Conservation (phyloP, 192 early-diverging fungal genomes). For the Entomortierella parvispora region DNA sequence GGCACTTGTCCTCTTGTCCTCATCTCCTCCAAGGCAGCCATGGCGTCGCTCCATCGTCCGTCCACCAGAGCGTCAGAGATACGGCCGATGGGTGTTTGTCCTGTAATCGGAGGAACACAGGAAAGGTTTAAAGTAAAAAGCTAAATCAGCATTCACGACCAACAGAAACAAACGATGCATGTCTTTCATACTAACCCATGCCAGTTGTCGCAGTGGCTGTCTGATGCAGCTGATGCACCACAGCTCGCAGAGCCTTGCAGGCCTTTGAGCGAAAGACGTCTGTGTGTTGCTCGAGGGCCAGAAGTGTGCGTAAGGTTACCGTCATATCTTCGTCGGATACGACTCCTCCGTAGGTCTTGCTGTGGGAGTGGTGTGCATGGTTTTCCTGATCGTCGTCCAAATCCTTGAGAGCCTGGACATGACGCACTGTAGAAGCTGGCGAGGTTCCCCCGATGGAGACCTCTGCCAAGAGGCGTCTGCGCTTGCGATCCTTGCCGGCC, state of each 20-base stretch:
- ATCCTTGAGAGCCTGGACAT: conserved; percentile 6
- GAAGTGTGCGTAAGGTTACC: conserved; percentile 58
- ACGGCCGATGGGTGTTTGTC: conserved; percentile 57
- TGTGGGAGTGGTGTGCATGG: neutral
- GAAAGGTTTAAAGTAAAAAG: too few relatives aligned
- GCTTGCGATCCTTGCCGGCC: conserved; percentile 63
- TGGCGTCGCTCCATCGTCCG: conserved; percentile 68
- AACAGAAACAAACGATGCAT: too few relatives aligned
- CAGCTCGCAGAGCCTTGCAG: conserved; percentile 63
- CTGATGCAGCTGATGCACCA: conserved; percentile 58
- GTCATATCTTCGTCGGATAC: conserved; percentile 58
- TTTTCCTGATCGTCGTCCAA: conserved; percentile 37
- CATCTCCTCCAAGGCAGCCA: conserved; percentile 63
- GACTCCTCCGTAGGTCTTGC: conserved; percentile 10
- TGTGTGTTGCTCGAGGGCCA: conserved; percentile 53
- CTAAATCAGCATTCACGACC: too few relatives aligned
- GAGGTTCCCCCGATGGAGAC: conserved; percentile 15
- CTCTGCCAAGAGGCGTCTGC: conserved; percentile 60
- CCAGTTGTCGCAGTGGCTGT: conserved; percentile 55
- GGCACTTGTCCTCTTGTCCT: conserved; percentile 55
- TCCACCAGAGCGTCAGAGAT: conserved; percentile 62
- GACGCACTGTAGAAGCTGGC: neutral
- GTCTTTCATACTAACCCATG: conserved; percentile 38
- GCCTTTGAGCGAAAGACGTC: conserved; percentile 59
- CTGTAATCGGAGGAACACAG: too few relatives aligned